Conservation (phyloP, 306 rosid genomes). For the Dalbergia cultrata region DNA sequence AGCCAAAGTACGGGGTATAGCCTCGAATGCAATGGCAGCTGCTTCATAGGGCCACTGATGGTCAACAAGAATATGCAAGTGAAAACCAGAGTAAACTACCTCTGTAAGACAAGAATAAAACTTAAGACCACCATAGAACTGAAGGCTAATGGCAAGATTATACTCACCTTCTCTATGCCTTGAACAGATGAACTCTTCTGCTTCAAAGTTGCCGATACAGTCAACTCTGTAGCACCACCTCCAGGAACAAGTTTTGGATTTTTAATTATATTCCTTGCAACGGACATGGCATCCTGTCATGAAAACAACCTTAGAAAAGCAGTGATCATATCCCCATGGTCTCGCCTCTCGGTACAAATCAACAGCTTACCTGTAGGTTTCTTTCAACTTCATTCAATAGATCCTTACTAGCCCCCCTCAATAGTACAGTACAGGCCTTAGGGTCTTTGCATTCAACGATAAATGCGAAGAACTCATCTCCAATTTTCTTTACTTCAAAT, state of each 20-base stretch:
- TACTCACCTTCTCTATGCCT: conserved; percentile 75
- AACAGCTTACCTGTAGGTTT: conserved; percentile 74
- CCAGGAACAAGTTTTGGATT: conserved; percentile 89
- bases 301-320: conserved; percentile 43
- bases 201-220: conserved; percentile 75
- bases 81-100: conserved; percentile 21
- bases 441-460: conserved; percentile 89
- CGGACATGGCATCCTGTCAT: conserved; percentile 81
- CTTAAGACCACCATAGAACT: neutral
- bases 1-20: conserved; percentile 83
- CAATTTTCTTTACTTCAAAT: conserved; percentile 84
- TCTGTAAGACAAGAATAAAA: neutral
- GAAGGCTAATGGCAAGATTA: neutral
- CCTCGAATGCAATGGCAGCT: conserved; percentile 81
- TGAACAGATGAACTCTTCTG: conserved; percentile 78
- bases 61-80: conserved; percentile 16
- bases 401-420: conserved; percentile 92
- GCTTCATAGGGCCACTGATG: conserved; percentile 86
- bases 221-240: conserved; percentile 79
- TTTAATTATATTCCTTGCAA: conserved; percentile 82
- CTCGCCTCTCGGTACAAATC: neutral
- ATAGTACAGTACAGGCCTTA: conserved; percentile 81
- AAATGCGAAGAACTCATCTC: conserved; percentile 78
- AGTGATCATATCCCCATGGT: neutral
- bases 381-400: conserved; percentile 83